Base-by-base conservation (phyloP, 1,284 basidiomycete species). In the Pascua sp. region DNA sequence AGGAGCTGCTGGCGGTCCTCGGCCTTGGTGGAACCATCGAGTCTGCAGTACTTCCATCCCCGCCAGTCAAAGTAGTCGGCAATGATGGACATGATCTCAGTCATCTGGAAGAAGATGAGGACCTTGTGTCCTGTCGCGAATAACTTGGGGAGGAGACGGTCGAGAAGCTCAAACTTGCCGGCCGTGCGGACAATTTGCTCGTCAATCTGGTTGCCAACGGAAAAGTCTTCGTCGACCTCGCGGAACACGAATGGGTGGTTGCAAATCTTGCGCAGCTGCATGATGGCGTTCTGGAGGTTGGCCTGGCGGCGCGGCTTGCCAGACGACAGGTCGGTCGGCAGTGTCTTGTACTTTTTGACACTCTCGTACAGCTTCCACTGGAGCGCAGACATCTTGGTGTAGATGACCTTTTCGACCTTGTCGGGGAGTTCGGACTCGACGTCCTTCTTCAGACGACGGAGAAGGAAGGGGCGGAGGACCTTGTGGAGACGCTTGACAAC, bases 71-170 rank as follows among this genome's bases (percentile, higher is more conserved):
- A 81, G 75, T 97, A 99, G 75, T 98, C 96, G 73, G 96, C 93
- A 85, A 98, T 95, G 75, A 98, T 97, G 67, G 97, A 93, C 95
- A 98, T 98, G 73, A 98, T 93, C 69, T 93, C 86, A 9, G 95
- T 98, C 95, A 98, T 98, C 79, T 98, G 95, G 87, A 98, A 98
- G 85, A 98, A 98, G 73, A 98, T 97, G 61, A 98, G 85, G 40
- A 73, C 74, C 73, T 94, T 87, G 81, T 98, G 95, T 32, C 88
- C 90, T 8, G 90, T 92, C 5, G 84, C 80, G 70, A 97, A 97
- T 68, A 98, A 88, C 78, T 98, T 98, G 53, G 95, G 95, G 41
- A 99, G 82, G 64, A 98, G 86, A 42, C 94, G 86, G 68, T 89
- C 88, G 18, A 98, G 82, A n/a, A 99, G 78, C 77, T 98, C 95